Evolutionary conservation across 2,329 filamentous ascomycete species (phyloP), one percentile per base, ranked within the genome.

Genomic region (Huntiella savannae): DNA sequence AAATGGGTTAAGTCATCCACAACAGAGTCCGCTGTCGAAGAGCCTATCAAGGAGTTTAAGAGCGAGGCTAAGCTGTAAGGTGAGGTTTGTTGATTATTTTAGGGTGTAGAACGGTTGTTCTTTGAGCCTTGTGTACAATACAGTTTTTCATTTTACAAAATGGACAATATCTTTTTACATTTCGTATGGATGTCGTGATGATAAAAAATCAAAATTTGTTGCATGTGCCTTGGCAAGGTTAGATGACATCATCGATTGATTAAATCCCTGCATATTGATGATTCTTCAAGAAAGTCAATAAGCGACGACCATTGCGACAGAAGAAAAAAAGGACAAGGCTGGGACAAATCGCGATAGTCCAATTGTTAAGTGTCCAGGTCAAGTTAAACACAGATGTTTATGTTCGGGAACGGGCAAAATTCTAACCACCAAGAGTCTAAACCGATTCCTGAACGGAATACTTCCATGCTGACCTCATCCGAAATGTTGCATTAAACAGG

Each of bases 1-100:
- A 53, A 54, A 45, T 69, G 67, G 66, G 32, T 58, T 10, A 50
- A 39, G 17, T 28, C 16, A 11, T 4, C 17, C 8, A 28, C 34
- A 36, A 7, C 2, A 36, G 4, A 36, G 34, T n/a, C 34, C 36
- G 7, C 44, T 34, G 13, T 11, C 2, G 12, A 10, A 10, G 3
- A 11, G 12, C 8, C 33, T 12, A 6, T 33, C 13, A 7, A 38
- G 34, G 40, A 6, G 12, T 7, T n/a, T 36, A 16, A 43, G 19
- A n/a, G 19, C 15, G 15, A 15, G 34, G n/a, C 36, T 4, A 43
- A 35, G 40, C 11, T 43, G 28, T 43, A 43, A 17, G 15, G 4
- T 22, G 39, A n/a, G 8, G 17, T 28, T 44, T 49, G 32, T 47
- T 44, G 39, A 49, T 47, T 44, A 43, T 38, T 15, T 32, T 28